A percentile compares a stretch with the other conserved stretches of the same genome.
phyloP scores from a whole-genome alignment of 768 basidiomycete genomes.

The Rhizopogon rudus region DNA sequence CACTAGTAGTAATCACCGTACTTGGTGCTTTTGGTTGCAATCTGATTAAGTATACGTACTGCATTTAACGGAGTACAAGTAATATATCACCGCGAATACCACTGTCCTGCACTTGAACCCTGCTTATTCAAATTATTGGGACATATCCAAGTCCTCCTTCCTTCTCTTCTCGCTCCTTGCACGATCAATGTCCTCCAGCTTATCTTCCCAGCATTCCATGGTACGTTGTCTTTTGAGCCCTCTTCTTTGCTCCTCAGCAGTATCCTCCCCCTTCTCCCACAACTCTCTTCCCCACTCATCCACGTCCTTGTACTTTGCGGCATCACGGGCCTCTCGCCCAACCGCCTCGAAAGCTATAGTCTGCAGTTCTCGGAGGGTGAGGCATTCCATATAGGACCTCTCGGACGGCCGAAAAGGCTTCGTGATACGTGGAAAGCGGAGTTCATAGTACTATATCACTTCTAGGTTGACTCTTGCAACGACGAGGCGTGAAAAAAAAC shows the following conservation, averaged over 20 bases:
- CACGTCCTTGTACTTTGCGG: slow-evolving; percentile 39
- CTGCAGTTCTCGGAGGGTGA: slow-evolving; percentile 46
- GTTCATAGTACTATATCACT: slow-evolving; percentile 61
- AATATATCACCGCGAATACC: neutral
- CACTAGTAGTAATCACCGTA: too few species aligned
- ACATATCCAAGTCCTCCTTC: slow-evolving; percentile 21
- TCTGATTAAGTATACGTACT: too few species aligned
- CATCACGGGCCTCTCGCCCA: slow-evolving; percentile 40
- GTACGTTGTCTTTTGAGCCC: slow-evolving; percentile 34
- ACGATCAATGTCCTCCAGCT: slow-evolving; percentile 26
- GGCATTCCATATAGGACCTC: slow-evolving; percentile 58
- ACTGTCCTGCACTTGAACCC: neutral
- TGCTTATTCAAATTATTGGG: slow-evolving; percentile 5
- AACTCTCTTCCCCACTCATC: slow-evolving; percentile 39
- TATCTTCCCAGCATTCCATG: slow-evolving; percentile 38
- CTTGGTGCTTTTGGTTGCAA: too few species aligned
- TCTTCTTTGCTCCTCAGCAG: slow-evolving; percentile 17
- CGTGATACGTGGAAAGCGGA: slow-evolving; percentile 77
- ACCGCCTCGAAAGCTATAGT: slow-evolving; percentile 48
- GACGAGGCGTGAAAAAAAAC: neutral
- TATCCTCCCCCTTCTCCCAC: slow-evolving; percentile 37
- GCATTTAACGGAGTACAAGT: too few species aligned
- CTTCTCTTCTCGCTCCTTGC: slow-evolving; percentile 16
- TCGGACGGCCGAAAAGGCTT: slow-evolving; percentile 62
- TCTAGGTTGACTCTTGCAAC: neutral